A percentile compares a stretch with the other conserved stretches of the same genome.
Evolutionary conservation across 2,329 filamentous ascomycete genomes (phyloP).

Genomic region (Pseudodiploospora longispora): DNA sequence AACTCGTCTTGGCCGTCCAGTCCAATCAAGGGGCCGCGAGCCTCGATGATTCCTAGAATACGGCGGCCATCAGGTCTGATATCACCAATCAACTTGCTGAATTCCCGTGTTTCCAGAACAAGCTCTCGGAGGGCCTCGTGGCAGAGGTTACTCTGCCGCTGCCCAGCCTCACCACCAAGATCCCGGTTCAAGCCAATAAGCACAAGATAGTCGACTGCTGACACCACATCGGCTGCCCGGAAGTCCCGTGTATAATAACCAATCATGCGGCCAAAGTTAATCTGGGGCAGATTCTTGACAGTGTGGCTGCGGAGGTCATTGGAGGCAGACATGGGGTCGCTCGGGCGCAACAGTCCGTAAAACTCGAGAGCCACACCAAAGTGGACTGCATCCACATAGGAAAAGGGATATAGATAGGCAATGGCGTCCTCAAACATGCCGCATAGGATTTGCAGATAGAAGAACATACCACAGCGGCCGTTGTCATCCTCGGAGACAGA

Average conservation of each 20-base stretch:
- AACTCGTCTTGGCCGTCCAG: conserved; percentile 75
- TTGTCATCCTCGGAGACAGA: conserved; percentile 64
- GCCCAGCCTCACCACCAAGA: conserved; percentile 63
- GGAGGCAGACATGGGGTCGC: conserved; percentile 66
- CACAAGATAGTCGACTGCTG: conserved; percentile 86
- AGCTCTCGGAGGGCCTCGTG: conserved; percentile 90
- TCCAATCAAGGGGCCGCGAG: conserved; percentile 73
- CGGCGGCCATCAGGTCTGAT: conserved; percentile 78
- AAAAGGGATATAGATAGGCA: conserved; percentile 83
- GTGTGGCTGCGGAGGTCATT: conserved; percentile 62
- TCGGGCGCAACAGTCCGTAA: conserved; percentile 82
- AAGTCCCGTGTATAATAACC: conserved; percentile 96
- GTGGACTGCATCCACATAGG: conserved; percentile 89
- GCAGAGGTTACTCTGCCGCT: conserved; percentile 72
- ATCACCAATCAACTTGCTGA: conserved; percentile 87
- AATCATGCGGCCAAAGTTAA: conserved; percentile 90
- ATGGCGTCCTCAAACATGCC: conserved; percentile 94
- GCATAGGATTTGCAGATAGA: conserved; percentile 82
- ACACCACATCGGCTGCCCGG: conserved; percentile 78
- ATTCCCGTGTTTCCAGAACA: conserved; percentile 93
- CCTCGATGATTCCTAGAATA: conserved; percentile 79
- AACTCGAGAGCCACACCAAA: conserved; percentile 84
- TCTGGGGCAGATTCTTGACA: conserved; percentile 64
- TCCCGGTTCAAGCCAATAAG: conserved; percentile 90
- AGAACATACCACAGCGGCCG: conserved; percentile 80